phyloP scores from a whole-genome alignment of 2,329 filamentous ascomycete genomes.

The Colletotrichum karsti region DNA sequence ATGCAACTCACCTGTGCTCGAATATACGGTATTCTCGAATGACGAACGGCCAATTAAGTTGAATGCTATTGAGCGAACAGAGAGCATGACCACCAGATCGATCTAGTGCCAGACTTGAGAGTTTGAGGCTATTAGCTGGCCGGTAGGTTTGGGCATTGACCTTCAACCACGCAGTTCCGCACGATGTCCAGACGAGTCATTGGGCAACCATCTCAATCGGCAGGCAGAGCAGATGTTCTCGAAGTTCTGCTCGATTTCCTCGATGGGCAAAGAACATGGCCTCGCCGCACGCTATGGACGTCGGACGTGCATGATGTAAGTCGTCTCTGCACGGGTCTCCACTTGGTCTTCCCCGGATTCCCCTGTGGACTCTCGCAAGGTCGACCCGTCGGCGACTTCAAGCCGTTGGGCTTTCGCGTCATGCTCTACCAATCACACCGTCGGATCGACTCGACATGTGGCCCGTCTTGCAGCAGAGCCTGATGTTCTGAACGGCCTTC shows the following conservation, averaged over 20 bases:
- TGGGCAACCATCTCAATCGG: not conserved
- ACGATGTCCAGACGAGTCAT: slow-evolving; percentile 16
- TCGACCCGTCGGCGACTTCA: not conserved
- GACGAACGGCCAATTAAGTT: not conserved
- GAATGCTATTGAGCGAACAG: not conserved
- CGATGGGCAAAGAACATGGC: slow-evolving; percentile 6
- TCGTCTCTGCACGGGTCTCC: not conserved
- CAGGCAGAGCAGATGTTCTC: slow-evolving; percentile 1
- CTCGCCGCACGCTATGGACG: not conserved
- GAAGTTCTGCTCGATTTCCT: not conserved
- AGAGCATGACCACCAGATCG: not conserved
- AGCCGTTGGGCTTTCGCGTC: not conserved
- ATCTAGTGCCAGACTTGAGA: not conserved
- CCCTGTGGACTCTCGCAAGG: slow-evolving; percentile 15
- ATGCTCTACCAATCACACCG: not conserved
- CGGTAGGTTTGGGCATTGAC: not conserved
- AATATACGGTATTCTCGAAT: not conserved
- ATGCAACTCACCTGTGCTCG: not conserved
- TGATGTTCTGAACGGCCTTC: slow-evolving; percentile 14
- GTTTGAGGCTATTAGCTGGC: not conserved
- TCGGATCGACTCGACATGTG: not conserved
- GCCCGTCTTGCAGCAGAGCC: slow-evolving; percentile 7
- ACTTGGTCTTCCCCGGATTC: slow-evolving; percentile 2
- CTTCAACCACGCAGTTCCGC: not conserved
- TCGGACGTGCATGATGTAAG: slow-evolving; percentile 5